Percentiles rank a stretch among this genome's conserved stretches.
These are phyloP conservation scores for Excoecaria cochinchinensis DNA, from an alignment of 345 rosid species.

Conservation along the genomic window DNA sequence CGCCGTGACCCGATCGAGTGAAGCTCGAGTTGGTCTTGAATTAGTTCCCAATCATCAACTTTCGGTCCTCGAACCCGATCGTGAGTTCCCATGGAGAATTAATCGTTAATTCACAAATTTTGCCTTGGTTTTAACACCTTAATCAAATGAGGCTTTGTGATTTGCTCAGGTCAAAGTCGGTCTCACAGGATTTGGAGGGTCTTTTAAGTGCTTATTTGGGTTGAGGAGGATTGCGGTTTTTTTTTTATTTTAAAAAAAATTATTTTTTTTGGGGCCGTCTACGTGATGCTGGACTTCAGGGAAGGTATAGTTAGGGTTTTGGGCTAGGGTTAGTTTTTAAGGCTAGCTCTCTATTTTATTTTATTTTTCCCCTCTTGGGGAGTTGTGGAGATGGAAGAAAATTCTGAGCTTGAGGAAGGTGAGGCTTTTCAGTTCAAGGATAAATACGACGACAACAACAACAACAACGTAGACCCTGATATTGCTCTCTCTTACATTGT, in stretches of 20 bases:
- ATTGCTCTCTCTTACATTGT: slow-evolving; percentile 72
- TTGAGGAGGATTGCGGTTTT: background rate
- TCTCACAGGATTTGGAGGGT: slow-evolving; percentile 2
- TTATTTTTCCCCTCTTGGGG: background rate
- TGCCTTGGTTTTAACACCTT: background rate
- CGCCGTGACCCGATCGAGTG: background rate
- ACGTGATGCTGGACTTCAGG: slow-evolving; percentile 63
- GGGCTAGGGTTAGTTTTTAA: slow-evolving; percentile 1
- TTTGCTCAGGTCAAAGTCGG: slow-evolving; percentile 4
- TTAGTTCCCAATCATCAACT: background rate
- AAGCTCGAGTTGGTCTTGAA: background rate
- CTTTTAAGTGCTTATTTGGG: background rate
- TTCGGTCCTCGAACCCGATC: slow-evolving; percentile 10
- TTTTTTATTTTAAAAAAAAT: background rate
- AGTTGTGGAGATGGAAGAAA: slow-evolving; percentile 44
- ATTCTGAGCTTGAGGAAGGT: slow-evolving; percentile 74
- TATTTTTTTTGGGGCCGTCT: background rate
- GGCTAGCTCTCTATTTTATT: slow-evolving; percentile 6
- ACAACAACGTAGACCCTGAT: slow-evolving; percentile 53
- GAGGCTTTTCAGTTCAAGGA: slow-evolving; percentile 45
- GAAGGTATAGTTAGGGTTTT: slow-evolving; percentile 35
- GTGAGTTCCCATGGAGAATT: background rate
- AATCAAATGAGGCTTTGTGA: slow-evolving; percentile 7
- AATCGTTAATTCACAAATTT: background rate
- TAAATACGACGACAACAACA: slow-evolving; percentile 15